A percentile compares a stretch with the other conserved stretches of the same genome.
Evolutionary conservation across 495 filamentous ascomycete species (phyloP).

Genomic region (Penicillium flavigenum): DNA sequence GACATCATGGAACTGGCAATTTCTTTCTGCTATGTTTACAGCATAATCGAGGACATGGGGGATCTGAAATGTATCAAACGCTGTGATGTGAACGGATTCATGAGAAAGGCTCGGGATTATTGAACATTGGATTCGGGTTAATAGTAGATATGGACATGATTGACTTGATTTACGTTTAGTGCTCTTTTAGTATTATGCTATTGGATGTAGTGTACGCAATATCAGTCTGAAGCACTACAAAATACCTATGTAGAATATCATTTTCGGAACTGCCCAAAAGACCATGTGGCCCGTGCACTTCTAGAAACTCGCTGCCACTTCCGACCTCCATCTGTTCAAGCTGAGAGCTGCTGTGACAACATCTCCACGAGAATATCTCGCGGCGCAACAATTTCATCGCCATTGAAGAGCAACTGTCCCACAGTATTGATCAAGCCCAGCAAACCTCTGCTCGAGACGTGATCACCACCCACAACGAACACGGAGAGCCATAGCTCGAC

Average conservation of each 20-base stretch:
- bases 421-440: neutral
- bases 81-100: conserved; percentile 32
- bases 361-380: conserved; percentile 4
- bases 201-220: neutral
- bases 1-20: conserved; percentile 23
- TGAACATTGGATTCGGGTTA: conserved; percentile 32
- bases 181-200: neutral
- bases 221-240: neutral
- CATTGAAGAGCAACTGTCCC: neutral
- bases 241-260: no score
- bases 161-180: conserved; percentile 11
- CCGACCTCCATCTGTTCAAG: conserved; percentile 18
- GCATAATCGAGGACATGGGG: conserved; percentile 50
- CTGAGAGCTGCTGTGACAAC: neutral
- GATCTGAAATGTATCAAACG: conserved; percentile 37
- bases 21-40: conserved; percentile 48
- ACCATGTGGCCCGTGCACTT: conserved; percentile 27
- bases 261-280: neutral
- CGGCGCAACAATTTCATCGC: neutral
- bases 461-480: neutral
- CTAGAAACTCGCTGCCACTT: conserved; percentile 23
- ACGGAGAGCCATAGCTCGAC: conserved; percentile 1
- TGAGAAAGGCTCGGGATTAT: conserved; percentile 24
- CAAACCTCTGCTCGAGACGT: neutral
- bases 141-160: conserved; percentile 36